Conservation (phyloP, 345 rosid genomes). For the Salix udensis region DNA sequence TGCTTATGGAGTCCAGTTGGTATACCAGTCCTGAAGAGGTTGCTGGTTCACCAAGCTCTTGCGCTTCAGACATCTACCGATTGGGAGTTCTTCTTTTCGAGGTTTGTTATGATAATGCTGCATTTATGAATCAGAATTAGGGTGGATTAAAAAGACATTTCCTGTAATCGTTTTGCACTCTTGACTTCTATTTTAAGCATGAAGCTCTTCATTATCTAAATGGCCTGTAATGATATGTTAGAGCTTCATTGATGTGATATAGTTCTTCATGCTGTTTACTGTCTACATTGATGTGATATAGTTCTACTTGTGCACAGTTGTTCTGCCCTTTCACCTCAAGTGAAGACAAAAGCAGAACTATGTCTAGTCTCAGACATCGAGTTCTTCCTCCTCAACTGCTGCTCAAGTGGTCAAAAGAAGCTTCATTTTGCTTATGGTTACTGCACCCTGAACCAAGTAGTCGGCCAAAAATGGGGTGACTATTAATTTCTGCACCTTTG, state of each 20-base stretch:
- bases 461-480: conserved; percentile 78
- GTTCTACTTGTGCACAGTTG: conserved; percentile 41
- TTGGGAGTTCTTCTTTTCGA: conserved; percentile 90
- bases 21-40: conserved; percentile 82
- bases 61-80: conserved; percentile 84
- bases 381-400: conserved; percentile 92
- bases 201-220: background rate
- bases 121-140: conserved; percentile 1
- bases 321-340: conserved; percentile 61
- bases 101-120: conserved; percentile 38
- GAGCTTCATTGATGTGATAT: conserved; percentile 28
- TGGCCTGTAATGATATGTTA: conserved; percentile 1
- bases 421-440: conserved; percentile 89
- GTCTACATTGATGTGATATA: conserved; percentile 28
- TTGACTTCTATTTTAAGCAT: background rate
- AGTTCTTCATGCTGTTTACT: conserved; percentile 17
- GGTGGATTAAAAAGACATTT: background rate
- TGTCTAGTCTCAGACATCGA: conserved; percentile 93
- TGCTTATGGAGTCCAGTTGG: conserved; percentile 83
- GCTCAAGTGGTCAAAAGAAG: conserved; percentile 85
- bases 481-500: background rate
- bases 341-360: conserved; percentile 75
- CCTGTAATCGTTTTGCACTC: background rate
- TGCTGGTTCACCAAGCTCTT: conserved; percentile 53
- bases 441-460: conserved; percentile 82